These are phyloP conservation scores for Lepidium campestre DNA, from an alignment of 441 rosid genomes.

Conservation along the genomic window DNA sequence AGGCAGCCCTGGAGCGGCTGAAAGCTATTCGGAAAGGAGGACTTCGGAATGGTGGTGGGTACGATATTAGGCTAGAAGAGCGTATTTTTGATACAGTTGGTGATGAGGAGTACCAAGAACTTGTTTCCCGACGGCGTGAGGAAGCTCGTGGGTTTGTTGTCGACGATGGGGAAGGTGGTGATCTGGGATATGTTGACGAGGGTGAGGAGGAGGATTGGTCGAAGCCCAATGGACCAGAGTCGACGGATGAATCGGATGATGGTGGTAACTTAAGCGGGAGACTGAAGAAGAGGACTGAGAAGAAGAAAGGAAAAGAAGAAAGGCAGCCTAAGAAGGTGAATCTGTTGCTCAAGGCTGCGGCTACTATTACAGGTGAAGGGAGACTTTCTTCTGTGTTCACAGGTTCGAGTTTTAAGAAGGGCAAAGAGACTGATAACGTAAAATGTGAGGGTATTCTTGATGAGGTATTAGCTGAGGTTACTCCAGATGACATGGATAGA, in stretches of 20 bases:
- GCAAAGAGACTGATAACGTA: constrained; percentile 51
- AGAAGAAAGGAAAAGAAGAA: constrained; percentile 36
- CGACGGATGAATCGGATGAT: constrained; percentile 72
- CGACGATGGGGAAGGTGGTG: constrained; percentile 71
- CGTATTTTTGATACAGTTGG: constrained; percentile 79
- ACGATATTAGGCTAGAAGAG: constrained; percentile 55
- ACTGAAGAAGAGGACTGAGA: constrained; percentile 37
- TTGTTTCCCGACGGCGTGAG: constrained; percentile 69
- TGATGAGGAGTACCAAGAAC: constrained; percentile 67
- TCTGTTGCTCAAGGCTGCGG: constrained; percentile 60
- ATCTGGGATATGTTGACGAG: constrained; percentile 72
- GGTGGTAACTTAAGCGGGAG: constrained; percentile 35
- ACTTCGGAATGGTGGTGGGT: constrained; percentile 54
- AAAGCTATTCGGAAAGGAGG: constrained; percentile 66
- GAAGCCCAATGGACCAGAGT: constrained; percentile 41
- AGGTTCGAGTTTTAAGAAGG: constrained; percentile 63
- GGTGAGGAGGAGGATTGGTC: constrained; percentile 95
- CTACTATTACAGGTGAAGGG: constrained; percentile 79
- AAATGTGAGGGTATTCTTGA: constrained; percentile 69
- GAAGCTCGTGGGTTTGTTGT: constrained; percentile 75
- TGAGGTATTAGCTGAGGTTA: constrained; percentile 70
- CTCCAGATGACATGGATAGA: constrained; percentile 76
- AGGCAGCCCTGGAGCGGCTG: constrained; percentile 63
- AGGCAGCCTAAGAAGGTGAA: constrained; percentile 42
- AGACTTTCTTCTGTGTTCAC: constrained; percentile 77